Conservation (phyloP, 2,329 filamentous ascomycete genomes). For the Fusarium domesticum region DNA sequence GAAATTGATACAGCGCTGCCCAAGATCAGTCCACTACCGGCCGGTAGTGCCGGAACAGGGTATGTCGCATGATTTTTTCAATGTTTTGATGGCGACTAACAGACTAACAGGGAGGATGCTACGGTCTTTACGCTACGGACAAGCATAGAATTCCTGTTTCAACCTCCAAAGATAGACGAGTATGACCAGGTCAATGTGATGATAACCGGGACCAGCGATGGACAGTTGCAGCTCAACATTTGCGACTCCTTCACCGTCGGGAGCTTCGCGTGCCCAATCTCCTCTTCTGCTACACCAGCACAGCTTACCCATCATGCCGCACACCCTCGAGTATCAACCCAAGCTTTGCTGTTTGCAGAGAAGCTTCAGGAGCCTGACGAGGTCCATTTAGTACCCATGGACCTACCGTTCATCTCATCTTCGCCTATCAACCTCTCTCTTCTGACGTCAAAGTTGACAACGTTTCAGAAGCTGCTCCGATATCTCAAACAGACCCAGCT, state of each 20-base stretch:
- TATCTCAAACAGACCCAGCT: constrained; percentile 80
- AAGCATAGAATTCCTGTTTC: constrained; percentile 69
- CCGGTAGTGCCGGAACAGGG: constrained; percentile 59
- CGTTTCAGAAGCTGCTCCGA: constrained; percentile 78
- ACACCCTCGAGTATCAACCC: constrained; percentile 71
- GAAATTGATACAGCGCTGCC: constrained; percentile 75
- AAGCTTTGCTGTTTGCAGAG: constrained; percentile 62
- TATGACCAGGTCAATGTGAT: constrained; percentile 77
- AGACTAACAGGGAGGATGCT: constrained; percentile 45
- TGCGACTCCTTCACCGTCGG: constrained; percentile 84
- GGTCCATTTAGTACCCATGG: constrained; percentile 66
- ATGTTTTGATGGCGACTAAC: constrained; percentile 3
- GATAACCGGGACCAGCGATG: constrained; percentile 68
- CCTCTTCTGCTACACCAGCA: constrained; percentile 20
- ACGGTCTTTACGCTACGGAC: constrained; percentile 66
- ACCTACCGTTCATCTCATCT: constrained; percentile 77
- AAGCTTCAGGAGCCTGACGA: constrained; percentile 33
- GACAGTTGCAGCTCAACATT: constrained; percentile 72
- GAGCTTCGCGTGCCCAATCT: constrained; percentile 51
- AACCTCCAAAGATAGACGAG: constrained; percentile 58
- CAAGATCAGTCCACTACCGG: constrained; percentile 68
- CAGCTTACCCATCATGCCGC: constrained; percentile 62
- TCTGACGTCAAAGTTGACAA: constrained; percentile 81
- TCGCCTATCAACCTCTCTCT: constrained; percentile 79
- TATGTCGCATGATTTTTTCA: constrained; percentile 30